Evolutionary conservation across 2,329 filamentous ascomycete species (phyloP).

Genomic region (Ilyonectria destructans): DNA sequence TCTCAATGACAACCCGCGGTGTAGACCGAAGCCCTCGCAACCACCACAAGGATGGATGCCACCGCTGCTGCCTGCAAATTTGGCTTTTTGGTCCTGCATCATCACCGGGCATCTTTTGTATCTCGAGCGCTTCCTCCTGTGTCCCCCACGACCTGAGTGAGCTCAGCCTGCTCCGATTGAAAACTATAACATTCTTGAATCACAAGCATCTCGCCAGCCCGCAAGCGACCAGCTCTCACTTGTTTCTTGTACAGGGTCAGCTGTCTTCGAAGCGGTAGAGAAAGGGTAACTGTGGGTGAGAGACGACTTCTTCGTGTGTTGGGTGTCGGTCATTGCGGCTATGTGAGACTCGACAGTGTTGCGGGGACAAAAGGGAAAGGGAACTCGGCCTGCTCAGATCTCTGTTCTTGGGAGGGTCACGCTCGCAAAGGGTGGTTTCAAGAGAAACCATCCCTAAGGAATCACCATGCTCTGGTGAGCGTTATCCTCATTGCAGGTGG

Average conservation of each 20-base stretch:
- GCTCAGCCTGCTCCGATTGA: constrained; percentile 67
- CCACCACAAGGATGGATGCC: constrained; percentile 33
- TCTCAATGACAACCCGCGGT: constrained; percentile 67
- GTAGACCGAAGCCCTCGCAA: constrained; percentile 28
- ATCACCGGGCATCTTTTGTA: constrained; percentile 61
- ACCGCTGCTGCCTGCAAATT: constrained; percentile 69
- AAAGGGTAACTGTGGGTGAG: constrained; percentile 12
- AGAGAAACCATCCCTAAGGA: constrained; percentile 35
- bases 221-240: background rate
- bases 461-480: constrained; percentile 46
- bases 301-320: constrained; percentile 41
- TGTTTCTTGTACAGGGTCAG: background rate
- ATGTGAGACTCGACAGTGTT: constrained; percentile 28
- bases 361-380: constrained; percentile 9
- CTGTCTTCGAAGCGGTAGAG: no score
- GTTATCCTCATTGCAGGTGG: constrained; percentile 48
- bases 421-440: constrained; percentile 35
- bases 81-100: constrained; percentile 71
- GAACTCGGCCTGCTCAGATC: constrained; percentile 61
- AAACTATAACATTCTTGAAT: constrained; percentile 64
- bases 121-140: constrained; percentile 12
- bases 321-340: constrained; percentile 59
- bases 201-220: constrained; percentile 43
- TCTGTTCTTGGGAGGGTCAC: constrained; percentile 63
- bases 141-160: constrained; percentile 12